These are phyloP conservation scores for Xylaria sp. DNA, from an alignment of 2,329 filamentous ascomycete genomes.

Conservation along the genomic window DNA sequence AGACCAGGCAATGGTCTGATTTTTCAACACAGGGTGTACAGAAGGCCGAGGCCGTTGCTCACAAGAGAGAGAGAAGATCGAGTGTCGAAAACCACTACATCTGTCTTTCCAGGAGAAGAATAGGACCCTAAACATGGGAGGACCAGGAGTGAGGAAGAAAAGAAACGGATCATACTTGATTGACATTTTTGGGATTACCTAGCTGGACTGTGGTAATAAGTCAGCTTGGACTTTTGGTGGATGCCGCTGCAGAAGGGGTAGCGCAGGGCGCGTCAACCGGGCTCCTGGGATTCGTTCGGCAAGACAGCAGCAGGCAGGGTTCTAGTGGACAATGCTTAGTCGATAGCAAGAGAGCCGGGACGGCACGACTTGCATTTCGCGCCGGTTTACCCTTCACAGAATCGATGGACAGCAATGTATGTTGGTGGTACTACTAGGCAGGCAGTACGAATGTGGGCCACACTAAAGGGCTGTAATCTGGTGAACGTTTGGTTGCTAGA, in stretches of 20 bases:
- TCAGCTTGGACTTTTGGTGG: slow-evolving; percentile 35
- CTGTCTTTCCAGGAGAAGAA: slow-evolving; percentile 34
- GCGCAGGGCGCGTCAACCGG: slow-evolving; percentile 48
- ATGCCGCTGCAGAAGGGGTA: slow-evolving; percentile 39
- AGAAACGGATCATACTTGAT: slow-evolving; percentile 52
- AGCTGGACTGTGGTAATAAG: slow-evolving; percentile 48
- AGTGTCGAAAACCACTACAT: slow-evolving; percentile 41
- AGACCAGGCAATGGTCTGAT: slow-evolving; percentile 31
- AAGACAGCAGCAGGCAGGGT: slow-evolving; percentile 48
- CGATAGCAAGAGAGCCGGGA: slow-evolving; percentile 48
- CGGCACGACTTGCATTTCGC: slow-evolving; percentile 51
- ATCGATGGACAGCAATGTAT: slow-evolving; percentile 36
- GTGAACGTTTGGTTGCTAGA: slow-evolving; percentile 42
- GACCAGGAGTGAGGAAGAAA: slow-evolving; percentile 31
- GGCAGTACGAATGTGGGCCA: slow-evolving; percentile 49
- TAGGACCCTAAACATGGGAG: slow-evolving; percentile 12
- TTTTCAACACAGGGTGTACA: slow-evolving; percentile 35
- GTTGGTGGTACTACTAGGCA: slow-evolving; percentile 47
- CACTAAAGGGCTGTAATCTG: slow-evolving; percentile 47
- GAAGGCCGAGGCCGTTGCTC: slow-evolving; percentile 34
- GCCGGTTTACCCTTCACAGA: slow-evolving; percentile 39
- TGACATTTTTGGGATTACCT: slow-evolving; percentile 52
- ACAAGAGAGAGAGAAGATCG: slow-evolving; percentile 29
- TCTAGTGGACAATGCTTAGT: slow-evolving; percentile 42
- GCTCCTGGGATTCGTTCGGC: slow-evolving; percentile 52